Percentiles rank a stretch among this genome's conserved stretches.
phyloP scores from a whole-genome alignment of 164 flowering plant species.

The Sedum album region DNA sequence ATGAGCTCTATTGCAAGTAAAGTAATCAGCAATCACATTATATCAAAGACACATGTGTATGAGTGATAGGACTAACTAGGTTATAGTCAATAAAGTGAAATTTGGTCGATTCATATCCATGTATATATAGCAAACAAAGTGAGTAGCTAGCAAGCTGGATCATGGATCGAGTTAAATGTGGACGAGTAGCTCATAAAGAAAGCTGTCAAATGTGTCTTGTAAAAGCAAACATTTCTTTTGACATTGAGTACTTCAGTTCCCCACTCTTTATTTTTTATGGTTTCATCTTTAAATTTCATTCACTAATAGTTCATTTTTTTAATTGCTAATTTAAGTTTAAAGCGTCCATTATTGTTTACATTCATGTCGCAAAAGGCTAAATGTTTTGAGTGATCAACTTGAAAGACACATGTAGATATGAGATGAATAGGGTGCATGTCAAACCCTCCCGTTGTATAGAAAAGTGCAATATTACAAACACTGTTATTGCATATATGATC shows the following conservation, averaged over 20 bases:
- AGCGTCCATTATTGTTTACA: background rate
- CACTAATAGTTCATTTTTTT: background rate
- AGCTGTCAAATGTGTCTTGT: background rate
- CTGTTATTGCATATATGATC: too few species aligned
- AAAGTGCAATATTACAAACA: too few species aligned
- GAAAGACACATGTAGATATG: background rate
- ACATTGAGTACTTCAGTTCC: background rate
- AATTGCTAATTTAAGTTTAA: background rate
- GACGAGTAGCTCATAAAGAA: slow-evolving; percentile 5
- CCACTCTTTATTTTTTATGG: background rate
- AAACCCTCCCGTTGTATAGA: background rate
- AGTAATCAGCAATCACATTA: too few species aligned
- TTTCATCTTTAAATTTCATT: background rate
- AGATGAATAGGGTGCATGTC: background rate
- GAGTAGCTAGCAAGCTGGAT: slow-evolving; percentile 1
- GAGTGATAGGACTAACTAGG: too few species aligned
- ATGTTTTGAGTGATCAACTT: background rate
- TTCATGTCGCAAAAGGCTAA: background rate
- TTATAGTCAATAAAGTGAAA: background rate
- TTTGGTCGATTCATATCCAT: background rate
- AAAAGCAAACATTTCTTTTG: slow-evolving; percentile 4
- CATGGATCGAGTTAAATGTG: slow-evolving; percentile 2
- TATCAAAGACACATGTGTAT: too few species aligned
- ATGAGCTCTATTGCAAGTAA: too few species aligned
- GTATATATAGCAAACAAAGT: background rate